These are phyloP conservation scores for Ascochyta viciae-villosae DNA, from an alignment of 2,329 filamentous ascomycete species.

Conservation along the genomic window DNA sequence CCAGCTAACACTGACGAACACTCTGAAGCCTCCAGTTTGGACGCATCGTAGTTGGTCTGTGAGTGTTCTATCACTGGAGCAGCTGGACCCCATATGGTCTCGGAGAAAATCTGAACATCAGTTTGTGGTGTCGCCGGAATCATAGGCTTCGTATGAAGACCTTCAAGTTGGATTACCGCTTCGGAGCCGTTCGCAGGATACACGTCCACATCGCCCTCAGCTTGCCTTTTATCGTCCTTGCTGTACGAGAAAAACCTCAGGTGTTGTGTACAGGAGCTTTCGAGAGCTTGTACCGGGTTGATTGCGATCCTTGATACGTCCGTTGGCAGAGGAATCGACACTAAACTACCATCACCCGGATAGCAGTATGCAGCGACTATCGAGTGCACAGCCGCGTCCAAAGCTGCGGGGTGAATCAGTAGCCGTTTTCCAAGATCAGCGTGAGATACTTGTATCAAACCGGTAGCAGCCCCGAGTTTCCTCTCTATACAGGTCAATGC, in stretches of 20 bases:
- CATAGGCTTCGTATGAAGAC: constrained; percentile 11
- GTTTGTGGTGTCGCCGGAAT: neutral
- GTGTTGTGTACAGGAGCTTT: neutral
- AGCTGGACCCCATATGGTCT: constrained; percentile 15
- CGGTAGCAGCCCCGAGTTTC: constrained; percentile 1
- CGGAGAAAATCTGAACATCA: constrained; percentile 16
- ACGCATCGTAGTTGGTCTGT: neutral
- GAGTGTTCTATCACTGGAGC: neutral
- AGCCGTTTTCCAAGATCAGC: neutral
- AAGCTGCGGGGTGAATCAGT: constrained; percentile 34
- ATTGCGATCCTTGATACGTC: neutral
- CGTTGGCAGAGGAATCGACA: constrained; percentile 15
- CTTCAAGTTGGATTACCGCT: constrained; percentile 11
- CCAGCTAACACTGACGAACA: neutral
- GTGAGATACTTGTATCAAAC: neutral
- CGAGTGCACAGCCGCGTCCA: constrained; percentile 45
- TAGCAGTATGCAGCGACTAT: constrained; percentile 38
- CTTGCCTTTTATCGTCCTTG: neutral
- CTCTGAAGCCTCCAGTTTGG: neutral
- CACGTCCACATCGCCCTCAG: constrained; percentile 1
- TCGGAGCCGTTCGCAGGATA: neutral
- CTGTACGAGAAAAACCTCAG: constrained; percentile 1
- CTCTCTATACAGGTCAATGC: constrained; percentile 5
- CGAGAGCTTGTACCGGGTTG: constrained; percentile 7
- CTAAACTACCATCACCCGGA: constrained; percentile 37